A percentile compares a stretch with the other conserved stretches of the same genome.
Evolutionary conservation across 176 grass and related monocot genomes (phyloP).

Genomic region (Oryza brachyantha): DNA sequence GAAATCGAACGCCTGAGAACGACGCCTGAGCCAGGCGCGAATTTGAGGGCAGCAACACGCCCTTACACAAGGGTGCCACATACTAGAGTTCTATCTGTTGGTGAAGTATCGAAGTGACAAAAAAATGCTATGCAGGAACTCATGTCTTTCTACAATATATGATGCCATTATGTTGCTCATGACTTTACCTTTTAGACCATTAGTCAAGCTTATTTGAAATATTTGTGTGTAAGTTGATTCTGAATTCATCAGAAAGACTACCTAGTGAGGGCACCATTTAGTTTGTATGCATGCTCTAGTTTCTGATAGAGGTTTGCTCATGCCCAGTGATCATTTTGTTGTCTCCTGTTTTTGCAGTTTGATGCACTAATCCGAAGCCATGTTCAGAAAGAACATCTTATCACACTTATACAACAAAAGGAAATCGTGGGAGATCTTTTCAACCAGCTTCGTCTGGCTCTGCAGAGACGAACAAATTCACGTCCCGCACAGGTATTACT

Average conservation of each 20-base stretch:
- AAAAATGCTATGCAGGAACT: not conserved
- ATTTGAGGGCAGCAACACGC: no score
- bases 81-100: not conserved
- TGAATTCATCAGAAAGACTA: constrained; percentile 21
- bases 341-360: constrained; percentile 57
- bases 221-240: constrained; percentile 2
- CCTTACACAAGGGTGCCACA: not conserved
- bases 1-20: no score
- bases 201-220: not conserved
- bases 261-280: constrained; percentile 5
- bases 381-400: constrained; percentile 60
- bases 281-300: constrained; percentile 4
- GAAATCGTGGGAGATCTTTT: constrained; percentile 94
- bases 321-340: not conserved
- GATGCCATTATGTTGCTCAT: constrained; percentile 15
- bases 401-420: constrained; percentile 91
- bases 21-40: no score
- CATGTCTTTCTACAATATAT: not conserved
- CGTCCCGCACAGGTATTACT: constrained; percentile 85
- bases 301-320: not conserved
- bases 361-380: constrained; percentile 71
- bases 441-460: constrained; percentile 83
- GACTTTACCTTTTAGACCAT: not conserved
- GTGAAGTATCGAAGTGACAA: not conserved
- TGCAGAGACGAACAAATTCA: constrained; percentile 70